These are phyloP conservation scores for Eimeria necatrix DNA, from an alignment of 169 alveolate species.

Conservation along the genomic window DNA sequence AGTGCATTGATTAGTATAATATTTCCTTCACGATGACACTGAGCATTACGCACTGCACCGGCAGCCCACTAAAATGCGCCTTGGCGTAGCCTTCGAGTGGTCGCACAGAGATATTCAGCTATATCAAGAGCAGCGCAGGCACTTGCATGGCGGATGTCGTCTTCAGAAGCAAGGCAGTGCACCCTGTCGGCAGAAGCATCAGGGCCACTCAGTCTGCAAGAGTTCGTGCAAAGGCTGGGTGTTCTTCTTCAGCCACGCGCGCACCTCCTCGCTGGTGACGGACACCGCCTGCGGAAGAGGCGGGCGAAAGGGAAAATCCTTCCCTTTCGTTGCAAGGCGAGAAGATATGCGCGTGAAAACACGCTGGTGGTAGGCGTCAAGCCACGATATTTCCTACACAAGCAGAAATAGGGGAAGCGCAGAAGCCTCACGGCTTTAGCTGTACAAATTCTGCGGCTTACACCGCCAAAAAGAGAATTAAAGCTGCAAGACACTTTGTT, in stretches of 20 bases:
- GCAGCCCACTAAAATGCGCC: too few species aligned
- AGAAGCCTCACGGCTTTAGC: background rate
- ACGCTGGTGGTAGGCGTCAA: conserved; percentile 78
- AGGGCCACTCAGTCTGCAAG: conserved; percentile 17
- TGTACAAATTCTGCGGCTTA: background rate
- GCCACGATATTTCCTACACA: conserved; percentile 77
- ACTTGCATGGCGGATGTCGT: too few species aligned
- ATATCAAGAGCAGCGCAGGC: too few species aligned
- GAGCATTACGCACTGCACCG: too few species aligned
- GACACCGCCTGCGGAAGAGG: conserved; percentile 62
- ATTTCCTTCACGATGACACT: too few species aligned
- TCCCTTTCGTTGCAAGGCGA: conserved; percentile 37
- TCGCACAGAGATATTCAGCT: too few species aligned
- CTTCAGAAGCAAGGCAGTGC: too few species aligned
- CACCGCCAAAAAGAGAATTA: background rate
- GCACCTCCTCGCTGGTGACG: conserved; percentile 51
- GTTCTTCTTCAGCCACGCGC: conserved; percentile 68
- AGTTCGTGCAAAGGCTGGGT: conserved; percentile 69
- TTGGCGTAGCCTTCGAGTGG: too few species aligned
- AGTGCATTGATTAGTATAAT: too few species aligned
- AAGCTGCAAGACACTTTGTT: background rate
- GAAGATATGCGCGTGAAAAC: conserved; percentile 73
- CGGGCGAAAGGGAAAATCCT: conserved; percentile 33
- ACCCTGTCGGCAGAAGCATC: background rate
- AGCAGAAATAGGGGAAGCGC: background rate